Evolutionary conservation across 208 protist genomes (phyloP).

Genomic region (Giardia duodenalis): DNA sequence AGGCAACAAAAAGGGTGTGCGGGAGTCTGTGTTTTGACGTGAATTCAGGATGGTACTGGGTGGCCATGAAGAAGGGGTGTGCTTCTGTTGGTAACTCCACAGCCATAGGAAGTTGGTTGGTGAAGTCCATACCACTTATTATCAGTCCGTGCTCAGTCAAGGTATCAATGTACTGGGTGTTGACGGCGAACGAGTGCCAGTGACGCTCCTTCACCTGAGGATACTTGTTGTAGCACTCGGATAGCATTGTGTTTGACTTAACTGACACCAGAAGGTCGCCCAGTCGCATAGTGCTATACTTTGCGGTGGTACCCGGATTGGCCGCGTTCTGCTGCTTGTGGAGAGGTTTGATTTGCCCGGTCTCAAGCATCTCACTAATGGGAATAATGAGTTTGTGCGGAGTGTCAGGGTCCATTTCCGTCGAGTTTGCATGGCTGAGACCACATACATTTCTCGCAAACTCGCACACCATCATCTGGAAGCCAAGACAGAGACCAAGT

Average conservation of each 20-base stretch:
- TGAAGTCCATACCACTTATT: background rate
- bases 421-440: background rate
- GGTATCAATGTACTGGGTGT: background rate
- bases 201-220: background rate
- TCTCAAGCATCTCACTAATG: background rate
- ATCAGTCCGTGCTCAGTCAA: background rate
- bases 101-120: background rate
- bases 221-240: background rate
- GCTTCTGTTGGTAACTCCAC: background rate
- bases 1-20: background rate
- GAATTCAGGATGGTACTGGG: conserved; percentile 10
- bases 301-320: background rate
- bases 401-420: background rate
- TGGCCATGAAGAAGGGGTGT: conserved; percentile 8
- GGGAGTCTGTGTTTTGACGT: background rate
- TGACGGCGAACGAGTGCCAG: background rate
- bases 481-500: background rate
- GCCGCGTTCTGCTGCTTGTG: background rate
- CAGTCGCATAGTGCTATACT: background rate
- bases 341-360: background rate
- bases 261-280: background rate
- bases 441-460: conserved; percentile 19
- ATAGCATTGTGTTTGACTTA: background rate
- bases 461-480: background rate
- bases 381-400: background rate